Percentiles rank a stretch among this genome's conserved stretches.
These are phyloP conservation scores for Pseudoperonospora humuli DNA, from an alignment of 352 stramenopile species.

Conservation along the genomic window DNA sequence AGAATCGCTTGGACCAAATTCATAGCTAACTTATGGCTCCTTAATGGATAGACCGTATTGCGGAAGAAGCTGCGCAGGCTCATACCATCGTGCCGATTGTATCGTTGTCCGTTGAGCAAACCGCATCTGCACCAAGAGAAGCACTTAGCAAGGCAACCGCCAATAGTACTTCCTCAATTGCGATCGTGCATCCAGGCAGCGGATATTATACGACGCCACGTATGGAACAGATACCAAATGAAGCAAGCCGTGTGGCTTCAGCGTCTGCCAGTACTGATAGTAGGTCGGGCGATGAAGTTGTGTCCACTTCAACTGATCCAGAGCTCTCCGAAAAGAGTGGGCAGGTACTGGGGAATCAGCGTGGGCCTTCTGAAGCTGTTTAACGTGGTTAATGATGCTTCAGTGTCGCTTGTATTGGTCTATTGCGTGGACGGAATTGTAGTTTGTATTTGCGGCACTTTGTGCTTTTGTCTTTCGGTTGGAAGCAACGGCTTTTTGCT, in stretches of 20 bases:
- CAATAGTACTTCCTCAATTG: constrained; percentile 16
- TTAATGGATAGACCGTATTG: constrained; percentile 19
- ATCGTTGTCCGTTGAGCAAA: constrained; percentile 19
- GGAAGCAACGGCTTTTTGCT: too few relatives aligned
- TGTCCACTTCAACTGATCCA: constrained; percentile 5
- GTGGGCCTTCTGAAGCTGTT: constrained; percentile 23
- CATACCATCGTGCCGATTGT: constrained; percentile 11
- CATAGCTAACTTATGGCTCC: constrained; percentile 5
- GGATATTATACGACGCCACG: constrained; percentile 28
- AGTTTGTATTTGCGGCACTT: too few relatives aligned
- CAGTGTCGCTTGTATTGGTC: not conserved
- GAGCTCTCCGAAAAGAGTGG: constrained; percentile 12
- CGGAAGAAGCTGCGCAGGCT: constrained; percentile 23
- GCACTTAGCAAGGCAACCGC: constrained; percentile 6
- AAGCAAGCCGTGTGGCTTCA: constrained; percentile 6
- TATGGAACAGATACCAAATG: constrained; percentile 12
- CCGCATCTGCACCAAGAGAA: constrained; percentile 8
- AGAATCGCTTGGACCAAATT: not conserved
- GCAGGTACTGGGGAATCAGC: constrained; percentile 16
- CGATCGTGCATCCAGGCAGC: constrained; percentile 20
- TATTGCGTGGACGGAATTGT: not conserved
- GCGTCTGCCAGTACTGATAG: constrained; percentile 10
- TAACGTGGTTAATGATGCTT: constrained; percentile 1
- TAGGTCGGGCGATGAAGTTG: constrained; percentile 17
- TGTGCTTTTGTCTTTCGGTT: too few relatives aligned